Base-by-base conservation (phyloP, 306 rosid species). In the Hippophae gyantsensis region DNA sequence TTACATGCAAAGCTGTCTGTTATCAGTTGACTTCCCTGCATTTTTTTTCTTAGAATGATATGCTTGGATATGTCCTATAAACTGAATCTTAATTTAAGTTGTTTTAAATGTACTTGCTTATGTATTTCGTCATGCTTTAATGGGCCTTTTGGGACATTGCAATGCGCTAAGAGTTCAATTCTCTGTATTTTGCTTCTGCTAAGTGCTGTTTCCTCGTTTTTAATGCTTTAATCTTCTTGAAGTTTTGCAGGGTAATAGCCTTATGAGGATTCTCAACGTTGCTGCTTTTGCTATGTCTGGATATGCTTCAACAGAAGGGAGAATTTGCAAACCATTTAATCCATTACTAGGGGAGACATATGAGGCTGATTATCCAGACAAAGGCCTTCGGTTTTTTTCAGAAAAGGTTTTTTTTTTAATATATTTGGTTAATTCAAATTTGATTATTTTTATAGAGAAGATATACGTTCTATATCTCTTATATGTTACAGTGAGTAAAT, bases 241-340 rank as follows among this genome's bases (percentile, higher is more conserved):
- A 58, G 62, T 53, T 62, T 57, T 76, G 79, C 85, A 93, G 99
- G 99, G 99, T 57, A 83, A 93, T 71, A 73, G 90, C 63, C 95
- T 93, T 68, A 84, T 86, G 97, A 82, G 99, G 72, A 84, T 89
- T 76, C 86, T 93, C 52, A 82, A 82, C 65, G 95, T 93, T 10
- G 99, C 97, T 69, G 99, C 99, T 72, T 93, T 93, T 84, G 99
- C 99, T 67, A 83, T 89, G 48, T 93, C 99, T 68, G 97, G 95
- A 54, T 93, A 93, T 82, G 95, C 99, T 72, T 84, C 99, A 65
- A 88, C 99, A 9, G 99, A 89, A 72, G 99, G 97, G 81, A 84
- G 97, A 69, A 75, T 81, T 47, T 88, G 97, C 82, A 93, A 93
- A 81, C 99, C 99, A 58, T 93, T 93, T 71, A 93, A 93, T 78